Evolutionary conservation across 192 early-diverging fungal species (phyloP), one percentile per base, ranked within the genome.

Genomic region (Entomortierella parvispora): DNA sequence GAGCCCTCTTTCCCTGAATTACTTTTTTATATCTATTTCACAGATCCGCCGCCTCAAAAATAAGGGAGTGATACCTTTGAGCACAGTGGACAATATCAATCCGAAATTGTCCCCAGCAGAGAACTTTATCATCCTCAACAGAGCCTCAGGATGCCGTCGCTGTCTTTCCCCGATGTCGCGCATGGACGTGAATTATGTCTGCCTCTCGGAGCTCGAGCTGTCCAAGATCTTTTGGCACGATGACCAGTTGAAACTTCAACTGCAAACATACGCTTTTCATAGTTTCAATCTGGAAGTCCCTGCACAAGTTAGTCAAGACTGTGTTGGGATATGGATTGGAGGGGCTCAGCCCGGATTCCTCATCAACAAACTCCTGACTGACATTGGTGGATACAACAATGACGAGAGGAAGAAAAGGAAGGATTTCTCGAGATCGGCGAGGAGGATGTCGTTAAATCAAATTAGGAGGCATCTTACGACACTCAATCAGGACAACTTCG

Each of bases 371-470:
- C 47, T 62, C 14, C 32, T 51, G n/a, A 26, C 48, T 0, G 61
- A 62, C 31, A 62, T 62, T 62, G 47, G 48, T 18, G 47, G 61
- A 40, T 62, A 51, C 33, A 37, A 46, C 9, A 40, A 0, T 6
- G 42, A 28, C 14, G 34, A 44, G 40, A 22, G 42, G 20, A 58
- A 42, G 32, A 37, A 22, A 47, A n/a, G 15, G 12, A 40, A 15
- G 48, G 40, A 62, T 7, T 28, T 50, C 6, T 62, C 48, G 11
- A 62, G 48, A 14, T 60, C 44, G 2, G 43, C 58, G 15, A 10
- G 29, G 4, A 22, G 26, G 26, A 47, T 60, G 60, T n/a, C 48
- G 0, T 17, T 62, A 20, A 45, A 42, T n/a, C 20, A 50, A 12
- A 25, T 40, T 20, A 63, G 17, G 49, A 31, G 31, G 6, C 51